Evolutionary conservation across 495 filamentous ascomycete species (phyloP).

Genomic region (Hypoxylon crocopeplum): DNA sequence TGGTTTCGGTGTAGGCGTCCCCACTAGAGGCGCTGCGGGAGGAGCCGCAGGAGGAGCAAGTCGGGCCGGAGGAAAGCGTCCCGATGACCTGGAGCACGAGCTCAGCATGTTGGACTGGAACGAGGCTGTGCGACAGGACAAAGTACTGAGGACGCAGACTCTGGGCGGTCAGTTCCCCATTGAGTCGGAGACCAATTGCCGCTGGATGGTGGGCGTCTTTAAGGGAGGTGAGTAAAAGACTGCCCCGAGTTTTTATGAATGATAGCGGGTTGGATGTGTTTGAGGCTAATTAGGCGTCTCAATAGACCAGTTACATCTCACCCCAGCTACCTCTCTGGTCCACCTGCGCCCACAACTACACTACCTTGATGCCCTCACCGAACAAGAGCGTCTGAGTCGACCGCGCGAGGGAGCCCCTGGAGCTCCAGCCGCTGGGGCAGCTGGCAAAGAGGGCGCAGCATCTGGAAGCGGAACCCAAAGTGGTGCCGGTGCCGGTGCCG

Average conservation of each 20-base stretch:
- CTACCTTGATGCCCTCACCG: constrained; percentile 55
- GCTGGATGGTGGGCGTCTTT: constrained; percentile 58
- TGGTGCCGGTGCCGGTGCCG: constrained; percentile 14
- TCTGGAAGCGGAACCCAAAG: constrained; percentile 8
- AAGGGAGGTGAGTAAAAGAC: constrained; percentile 48
- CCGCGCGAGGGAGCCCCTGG: constrained; percentile 28
- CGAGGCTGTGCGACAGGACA: constrained; percentile 53
- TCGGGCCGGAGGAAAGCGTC: constrained; percentile 24
- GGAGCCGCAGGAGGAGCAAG: constrained; percentile 17
- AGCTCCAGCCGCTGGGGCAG: constrained; percentile 22
- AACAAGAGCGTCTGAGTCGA: constrained; percentile 51
- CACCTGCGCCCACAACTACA: constrained; percentile 54
- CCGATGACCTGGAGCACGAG: constrained; percentile 39
- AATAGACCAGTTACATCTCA: constrained; percentile 56
- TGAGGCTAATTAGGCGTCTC: constrained; percentile 5
- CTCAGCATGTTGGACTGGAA: constrained; percentile 48
- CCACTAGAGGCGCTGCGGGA: constrained; percentile 5
- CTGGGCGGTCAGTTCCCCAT: constrained; percentile 49
- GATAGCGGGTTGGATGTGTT: no score
- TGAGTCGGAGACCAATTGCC: constrained; percentile 44
- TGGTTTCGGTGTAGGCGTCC: constrained; percentile 53
- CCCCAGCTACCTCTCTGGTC: constrained; percentile 52
- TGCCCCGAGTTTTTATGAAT: no score
- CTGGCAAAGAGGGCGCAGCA: constrained; percentile 22
- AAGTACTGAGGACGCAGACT: constrained; percentile 52